Conservation (phyloP, 1,139 yeast species). For the Kluyveromyces sp. region DNA sequence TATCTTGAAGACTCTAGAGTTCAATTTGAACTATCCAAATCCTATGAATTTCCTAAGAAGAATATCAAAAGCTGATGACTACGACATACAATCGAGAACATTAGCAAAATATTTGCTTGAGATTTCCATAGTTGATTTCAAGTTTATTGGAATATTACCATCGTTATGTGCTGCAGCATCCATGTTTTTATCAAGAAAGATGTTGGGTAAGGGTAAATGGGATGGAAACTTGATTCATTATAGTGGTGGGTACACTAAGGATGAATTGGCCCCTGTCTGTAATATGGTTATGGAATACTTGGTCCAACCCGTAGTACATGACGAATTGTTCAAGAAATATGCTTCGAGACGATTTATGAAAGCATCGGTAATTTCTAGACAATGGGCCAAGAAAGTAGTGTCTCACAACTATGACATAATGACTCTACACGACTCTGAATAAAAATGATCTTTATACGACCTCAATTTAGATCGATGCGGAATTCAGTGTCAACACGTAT, state of each 20-base stretch:
- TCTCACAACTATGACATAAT: slow-evolving; percentile 34
- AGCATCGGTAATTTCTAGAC: slow-evolving; percentile 80
- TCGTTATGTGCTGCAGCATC: slow-evolving; percentile 87
- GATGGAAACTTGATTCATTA: slow-evolving; percentile 80
- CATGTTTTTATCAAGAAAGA: slow-evolving; percentile 78
- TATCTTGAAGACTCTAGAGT: slow-evolving; percentile 66
- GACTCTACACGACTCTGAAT: slow-evolving; percentile 31
- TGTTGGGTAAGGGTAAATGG: slow-evolving; percentile 70
- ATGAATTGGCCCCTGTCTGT: slow-evolving; percentile 64
- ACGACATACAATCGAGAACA: slow-evolving; percentile 87
- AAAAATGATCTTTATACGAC: background rate
- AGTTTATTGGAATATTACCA: slow-evolving; percentile 72
- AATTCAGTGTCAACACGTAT: background rate
- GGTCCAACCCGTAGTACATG: slow-evolving; percentile 80
- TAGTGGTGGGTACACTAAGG: slow-evolving; percentile 82
- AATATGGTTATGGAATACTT: slow-evolving; percentile 72
- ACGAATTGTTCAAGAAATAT: slow-evolving; percentile 89
- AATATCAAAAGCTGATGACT: slow-evolving; percentile 91
- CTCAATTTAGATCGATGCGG: background rate
- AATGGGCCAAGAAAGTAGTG: slow-evolving; percentile 68
- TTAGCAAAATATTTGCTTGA: slow-evolving; percentile 85
- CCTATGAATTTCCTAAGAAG: slow-evolving; percentile 92
- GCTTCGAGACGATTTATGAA: slow-evolving; percentile 88
- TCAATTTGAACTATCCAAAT: slow-evolving; percentile 81
- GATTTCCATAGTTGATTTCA: slow-evolving; percentile 72